These are phyloP conservation scores for Metahyphopichia silvanorum DNA, from an alignment of 805 yeast genomes.

Conservation along the genomic window DNA sequence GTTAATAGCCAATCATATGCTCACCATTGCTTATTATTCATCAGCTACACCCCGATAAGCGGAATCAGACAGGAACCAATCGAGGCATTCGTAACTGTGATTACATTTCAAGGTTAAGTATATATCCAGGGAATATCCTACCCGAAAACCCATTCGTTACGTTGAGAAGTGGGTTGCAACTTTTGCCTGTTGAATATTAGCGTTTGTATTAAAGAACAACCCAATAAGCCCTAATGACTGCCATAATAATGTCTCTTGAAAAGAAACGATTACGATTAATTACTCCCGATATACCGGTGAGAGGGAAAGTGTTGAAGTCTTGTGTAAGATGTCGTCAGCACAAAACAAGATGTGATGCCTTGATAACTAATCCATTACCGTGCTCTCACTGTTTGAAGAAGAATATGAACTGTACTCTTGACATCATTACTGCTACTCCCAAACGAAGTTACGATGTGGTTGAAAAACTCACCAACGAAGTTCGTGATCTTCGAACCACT, in stretches of 20 bases:
- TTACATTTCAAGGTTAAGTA: background rate
- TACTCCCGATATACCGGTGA: constrained; percentile 4
- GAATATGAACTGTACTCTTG: constrained; percentile 52
- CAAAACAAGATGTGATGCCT: constrained; percentile 64
- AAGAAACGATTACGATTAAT: constrained; percentile 11
- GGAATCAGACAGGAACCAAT: constrained; percentile 1
- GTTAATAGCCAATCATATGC: constrained; percentile 2
- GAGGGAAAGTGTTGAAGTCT: constrained; percentile 41
- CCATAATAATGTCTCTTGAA: constrained; percentile 12
- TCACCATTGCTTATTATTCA: background rate
- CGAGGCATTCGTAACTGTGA: constrained; percentile 1
- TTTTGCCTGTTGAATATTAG: no score
- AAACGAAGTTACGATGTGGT: constrained; percentile 40
- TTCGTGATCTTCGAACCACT: constrained; percentile 15
- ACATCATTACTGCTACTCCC: constrained; percentile 48
- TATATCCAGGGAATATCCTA: background rate
- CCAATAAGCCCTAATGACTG: background rate
- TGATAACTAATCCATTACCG: constrained; percentile 47
- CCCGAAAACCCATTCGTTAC: no score
- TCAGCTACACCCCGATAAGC: constrained; percentile 3
- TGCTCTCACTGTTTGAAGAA: constrained; percentile 56
- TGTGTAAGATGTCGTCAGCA: constrained; percentile 65
- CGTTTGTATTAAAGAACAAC: no score
- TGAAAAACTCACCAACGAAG: constrained; percentile 24
- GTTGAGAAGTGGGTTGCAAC: no score